These are phyloP conservation scores for Ammopiptanthus mongolicus DNA, from an alignment of 306 rosid species.

Conservation along the genomic window DNA sequence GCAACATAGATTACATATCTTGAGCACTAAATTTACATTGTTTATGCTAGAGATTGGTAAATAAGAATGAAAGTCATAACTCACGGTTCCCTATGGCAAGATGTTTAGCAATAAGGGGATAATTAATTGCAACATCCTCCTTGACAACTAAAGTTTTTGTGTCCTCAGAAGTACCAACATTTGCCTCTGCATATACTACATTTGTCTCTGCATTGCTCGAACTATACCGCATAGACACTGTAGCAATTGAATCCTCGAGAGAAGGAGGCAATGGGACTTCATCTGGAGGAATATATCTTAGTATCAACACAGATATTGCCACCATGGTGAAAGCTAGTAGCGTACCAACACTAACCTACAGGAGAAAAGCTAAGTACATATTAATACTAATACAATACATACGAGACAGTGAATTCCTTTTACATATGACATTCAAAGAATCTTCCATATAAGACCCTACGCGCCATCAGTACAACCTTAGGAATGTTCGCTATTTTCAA, in stretches of 20 bases:
- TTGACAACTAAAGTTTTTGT: slow-evolving; percentile 40
- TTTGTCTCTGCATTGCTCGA: slow-evolving; percentile 9
- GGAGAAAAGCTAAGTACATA: slow-evolving; percentile 5
- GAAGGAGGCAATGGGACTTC: slow-evolving; percentile 74
- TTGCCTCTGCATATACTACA: slow-evolving; percentile 22
- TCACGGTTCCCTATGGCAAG: slow-evolving; percentile 49
- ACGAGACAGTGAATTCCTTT: not conserved
- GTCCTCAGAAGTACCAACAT: slow-evolving; percentile 27
- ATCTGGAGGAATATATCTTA: slow-evolving; percentile 88
- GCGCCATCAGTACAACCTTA: not conserved
- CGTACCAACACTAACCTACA: slow-evolving; percentile 96
- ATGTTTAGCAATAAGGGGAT: slow-evolving; percentile 43
- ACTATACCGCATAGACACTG: slow-evolving; percentile 15
- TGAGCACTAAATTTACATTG: not conserved
- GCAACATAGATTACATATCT: not conserved
- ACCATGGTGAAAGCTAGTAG: slow-evolving; percentile 88
- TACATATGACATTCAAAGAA: not conserved
- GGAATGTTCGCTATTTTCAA: not conserved
- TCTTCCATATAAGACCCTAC: not conserved
- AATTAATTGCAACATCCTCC: slow-evolving; percentile 37
- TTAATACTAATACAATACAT: not conserved
- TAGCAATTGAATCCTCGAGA: slow-evolving; percentile 46
- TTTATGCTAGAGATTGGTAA: not conserved
- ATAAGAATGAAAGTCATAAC: slow-evolving; percentile 29
- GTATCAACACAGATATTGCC: slow-evolving; percentile 71